Evolutionary conservation across 73 alveolate genomes (phyloP), one percentile per base, ranked within the genome.

Genomic region (Tetrahymena thermophila): DNA sequence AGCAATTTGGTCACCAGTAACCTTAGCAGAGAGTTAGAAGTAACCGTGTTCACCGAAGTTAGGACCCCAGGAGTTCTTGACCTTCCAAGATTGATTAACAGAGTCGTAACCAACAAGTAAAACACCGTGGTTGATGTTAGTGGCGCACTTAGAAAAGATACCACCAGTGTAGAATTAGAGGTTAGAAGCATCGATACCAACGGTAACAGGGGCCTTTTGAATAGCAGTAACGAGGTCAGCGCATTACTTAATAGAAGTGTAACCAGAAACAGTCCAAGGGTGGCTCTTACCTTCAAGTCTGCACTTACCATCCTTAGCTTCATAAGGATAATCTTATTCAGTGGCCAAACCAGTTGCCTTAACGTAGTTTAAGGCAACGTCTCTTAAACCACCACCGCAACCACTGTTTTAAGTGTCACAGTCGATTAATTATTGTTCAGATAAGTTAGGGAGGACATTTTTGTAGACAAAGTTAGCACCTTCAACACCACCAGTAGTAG

Each of bases 41-140:
- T 83, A 97, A 21, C 98, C 98, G 10, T 95, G 34, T 23, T 93
- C 98, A n/a, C 98, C 98, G 97, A 98, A 97, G 34, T 42, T 7
- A 19, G 96, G 31, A 17, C 97, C 97, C 98, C 98, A 97, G 3
- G 98, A 97, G 84, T 97, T 97, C 95, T 96, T 97, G 14, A 97
- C 97, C 84, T 93, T 56, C 98, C 97, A 97, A 56, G 85, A 58
- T 34, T 42, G 96, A 17, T 43, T 94, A 21, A 38, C 93, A 31
- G 89, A 71, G 57, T 95, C 93, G 42, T 95, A 97, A 84, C 98
- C 98, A 55, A 97, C 98, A 31, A 85, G 94, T 44, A 96, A 50
- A 31, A 97, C 98, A 23, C 96, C 98, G 93, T 96, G 98, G 95
- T 96, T 96, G 35, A 96, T 93, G 43, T 58, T 42, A 55, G 40